Evolutionary conservation across 1,284 basidiomycete genomes (phyloP).

Genomic region (Apiotrichum sp.): DNA sequence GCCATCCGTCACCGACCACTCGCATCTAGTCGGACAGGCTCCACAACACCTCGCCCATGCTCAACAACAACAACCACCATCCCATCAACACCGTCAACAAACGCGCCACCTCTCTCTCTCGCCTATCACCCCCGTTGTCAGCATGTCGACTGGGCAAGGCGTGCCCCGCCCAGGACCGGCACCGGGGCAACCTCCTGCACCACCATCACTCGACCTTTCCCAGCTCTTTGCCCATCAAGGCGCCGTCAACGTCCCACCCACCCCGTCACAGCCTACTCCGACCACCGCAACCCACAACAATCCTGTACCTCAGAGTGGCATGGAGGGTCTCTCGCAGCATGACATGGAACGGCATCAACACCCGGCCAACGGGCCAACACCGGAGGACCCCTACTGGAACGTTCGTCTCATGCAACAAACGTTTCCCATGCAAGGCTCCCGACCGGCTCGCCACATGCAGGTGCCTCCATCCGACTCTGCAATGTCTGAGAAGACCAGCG

Average conservation of each 20-base stretch:
- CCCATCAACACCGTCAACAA: too few relatives aligned
- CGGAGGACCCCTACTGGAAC: slow-evolving; percentile 14
- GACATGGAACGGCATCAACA: slow-evolving; percentile 23
- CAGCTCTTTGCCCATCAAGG: background rate
- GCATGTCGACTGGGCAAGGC: background rate
- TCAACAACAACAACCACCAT: too few relatives aligned
- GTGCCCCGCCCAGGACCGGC: background rate
- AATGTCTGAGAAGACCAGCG: background rate
- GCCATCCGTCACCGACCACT: too few relatives aligned
- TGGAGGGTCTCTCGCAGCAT: slow-evolving; percentile 2
- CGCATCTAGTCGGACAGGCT: too few relatives aligned
- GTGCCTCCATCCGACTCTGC: background rate
- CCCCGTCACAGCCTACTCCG: background rate
- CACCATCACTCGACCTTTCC: background rate
- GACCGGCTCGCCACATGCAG: slow-evolving; percentile 4
- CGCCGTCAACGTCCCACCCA: background rate
- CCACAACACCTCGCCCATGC: too few relatives aligned
- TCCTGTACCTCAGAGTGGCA: background rate
- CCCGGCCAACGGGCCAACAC: slow-evolving; percentile 16
- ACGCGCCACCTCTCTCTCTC: too few relatives aligned
- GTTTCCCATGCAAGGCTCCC: slow-evolving; percentile 13
- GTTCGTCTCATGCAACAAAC: background rate
- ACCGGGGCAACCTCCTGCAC: background rate
- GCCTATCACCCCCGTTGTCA: too few relatives aligned
- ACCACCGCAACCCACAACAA: background rate